A percentile compares a stretch with the other conserved stretches of the same genome.
Evolutionary conservation across 495 filamentous ascomycete species (phyloP).

Genomic region (Xylaria nigripes): DNA sequence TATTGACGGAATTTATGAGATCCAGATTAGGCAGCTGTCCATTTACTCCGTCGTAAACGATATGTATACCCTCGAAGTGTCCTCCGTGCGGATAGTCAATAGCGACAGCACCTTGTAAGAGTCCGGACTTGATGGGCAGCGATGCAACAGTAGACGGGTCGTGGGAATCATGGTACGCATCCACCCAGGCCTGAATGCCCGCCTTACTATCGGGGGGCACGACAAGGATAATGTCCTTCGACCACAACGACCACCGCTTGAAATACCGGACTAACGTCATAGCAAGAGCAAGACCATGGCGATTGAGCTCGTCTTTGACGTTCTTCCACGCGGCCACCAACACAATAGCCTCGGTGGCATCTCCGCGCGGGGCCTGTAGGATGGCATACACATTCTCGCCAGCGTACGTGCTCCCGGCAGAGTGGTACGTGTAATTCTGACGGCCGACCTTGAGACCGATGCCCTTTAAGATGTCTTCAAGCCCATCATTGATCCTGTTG

Average conservation of each 20-base stretch:
- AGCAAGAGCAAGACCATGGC: constrained; percentile 76
- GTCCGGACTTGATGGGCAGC: constrained; percentile 85
- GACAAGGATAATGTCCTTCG: constrained; percentile 94
- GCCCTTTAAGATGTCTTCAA: constrained; percentile 65
- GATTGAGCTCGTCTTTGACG: constrained; percentile 68
- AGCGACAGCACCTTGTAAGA: constrained; percentile 84
- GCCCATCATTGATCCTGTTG: constrained; percentile 54
- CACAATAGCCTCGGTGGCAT: constrained; percentile 97
- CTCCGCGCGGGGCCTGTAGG: constrained; percentile 87
- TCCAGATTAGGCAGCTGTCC: constrained; percentile 93
- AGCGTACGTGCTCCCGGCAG: constrained; percentile 60
- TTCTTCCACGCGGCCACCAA: constrained; percentile 85
- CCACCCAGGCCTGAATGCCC: constrained; percentile 93
- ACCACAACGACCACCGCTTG: constrained; percentile 96
- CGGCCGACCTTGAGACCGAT: constrained; percentile 76
- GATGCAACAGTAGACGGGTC: constrained; percentile 55
- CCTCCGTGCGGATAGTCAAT: constrained; percentile 86
- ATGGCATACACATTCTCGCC: constrained; percentile 94
- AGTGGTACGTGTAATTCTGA: constrained; percentile 70
- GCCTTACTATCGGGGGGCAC: constrained; percentile 81
- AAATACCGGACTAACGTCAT: constrained; percentile 89
- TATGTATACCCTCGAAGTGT: constrained; percentile 76
- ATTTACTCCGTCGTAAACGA: constrained; percentile 94
- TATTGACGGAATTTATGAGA: constrained; percentile 86
- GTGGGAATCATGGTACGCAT: constrained; percentile 91